Conservation (phyloP, 345 rosid species). For the Camelina hispida region DNA sequence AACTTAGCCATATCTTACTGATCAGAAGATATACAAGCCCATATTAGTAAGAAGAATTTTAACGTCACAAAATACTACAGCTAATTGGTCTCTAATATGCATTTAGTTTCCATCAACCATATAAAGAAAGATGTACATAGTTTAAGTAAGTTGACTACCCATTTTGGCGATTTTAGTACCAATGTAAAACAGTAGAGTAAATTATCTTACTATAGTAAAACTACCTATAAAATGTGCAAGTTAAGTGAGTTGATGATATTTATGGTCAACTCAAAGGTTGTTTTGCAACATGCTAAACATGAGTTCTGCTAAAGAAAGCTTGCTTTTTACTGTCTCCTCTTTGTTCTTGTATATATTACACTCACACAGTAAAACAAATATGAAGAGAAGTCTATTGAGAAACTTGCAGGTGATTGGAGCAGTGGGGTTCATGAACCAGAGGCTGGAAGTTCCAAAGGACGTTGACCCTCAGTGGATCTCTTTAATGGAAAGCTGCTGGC, state of each 20-base stretch:
- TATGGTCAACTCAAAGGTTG: neutral
- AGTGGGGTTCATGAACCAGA: slow-evolving; percentile 93
- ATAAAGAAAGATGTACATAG: neutral
- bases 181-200: slow-evolving; percentile 3
- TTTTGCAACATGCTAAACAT: slow-evolving; percentile 7
- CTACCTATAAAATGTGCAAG: neutral
- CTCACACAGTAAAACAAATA: slow-evolving; percentile 21
- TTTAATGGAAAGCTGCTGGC: slow-evolving; percentile 90
- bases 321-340: neutral
- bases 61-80: slow-evolving; percentile 2
- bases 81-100: slow-evolving; percentile 2
- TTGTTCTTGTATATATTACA: neutral
- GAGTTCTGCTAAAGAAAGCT: slow-evolving; percentile 5
- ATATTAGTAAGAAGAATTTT: neutral
- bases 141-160: neutral
- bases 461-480: slow-evolving; percentile 86
- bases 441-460: slow-evolving; percentile 80
- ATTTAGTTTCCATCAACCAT: slow-evolving; percentile 19
- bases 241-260: neutral
- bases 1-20: slow-evolving; percentile 2
- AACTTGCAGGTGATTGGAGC: slow-evolving; percentile 91
- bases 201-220: neutral
- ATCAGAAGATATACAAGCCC: slow-evolving; percentile 1
- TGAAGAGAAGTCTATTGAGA: slow-evolving; percentile 43
- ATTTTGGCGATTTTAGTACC: neutral